phyloP scores from a whole-genome alignment of 164 flowering plant species.

The Liriodendron chinense region DNA sequence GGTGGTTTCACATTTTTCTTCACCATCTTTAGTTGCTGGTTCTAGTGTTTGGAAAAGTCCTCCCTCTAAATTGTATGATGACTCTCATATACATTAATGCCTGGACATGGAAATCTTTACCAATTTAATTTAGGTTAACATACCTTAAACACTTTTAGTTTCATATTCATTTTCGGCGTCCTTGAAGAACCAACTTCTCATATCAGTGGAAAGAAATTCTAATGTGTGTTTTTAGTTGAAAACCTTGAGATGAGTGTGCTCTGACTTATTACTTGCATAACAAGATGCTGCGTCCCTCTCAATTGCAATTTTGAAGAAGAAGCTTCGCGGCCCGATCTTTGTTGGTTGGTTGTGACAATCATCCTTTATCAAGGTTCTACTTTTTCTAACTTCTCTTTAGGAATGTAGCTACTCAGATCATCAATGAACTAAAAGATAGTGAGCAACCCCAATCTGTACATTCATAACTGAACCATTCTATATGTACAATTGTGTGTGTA shows the following conservation, averaged over 20 bases:
- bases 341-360: constrained; percentile 95
- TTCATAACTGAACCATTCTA: neutral
- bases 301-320: constrained; percentile 75
- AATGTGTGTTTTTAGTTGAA: neutral
- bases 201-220: neutral
- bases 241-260: neutral
- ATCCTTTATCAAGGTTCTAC: constrained; percentile 82
- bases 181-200: neutral
- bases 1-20: too few relatives aligned
- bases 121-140: neutral
- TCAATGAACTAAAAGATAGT: too few relatives aligned
- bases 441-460: neutral
- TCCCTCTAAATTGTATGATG: neutral
- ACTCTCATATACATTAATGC: too few relatives aligned
- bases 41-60: neutral
- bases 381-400: too few relatives aligned
- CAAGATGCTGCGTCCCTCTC: constrained; percentile 96
- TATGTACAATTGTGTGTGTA: neutral
- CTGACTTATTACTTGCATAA: constrained; percentile 7
- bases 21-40: neutral
- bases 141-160: neutral
- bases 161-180: neutral
- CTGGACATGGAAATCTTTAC: neutral
- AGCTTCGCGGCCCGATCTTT: constrained; percentile 56
- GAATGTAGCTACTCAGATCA: too few relatives aligned